Evolutionary conservation across 345 rosid species (phyloP).

Genomic region (Citrus cavaleriei): DNA sequence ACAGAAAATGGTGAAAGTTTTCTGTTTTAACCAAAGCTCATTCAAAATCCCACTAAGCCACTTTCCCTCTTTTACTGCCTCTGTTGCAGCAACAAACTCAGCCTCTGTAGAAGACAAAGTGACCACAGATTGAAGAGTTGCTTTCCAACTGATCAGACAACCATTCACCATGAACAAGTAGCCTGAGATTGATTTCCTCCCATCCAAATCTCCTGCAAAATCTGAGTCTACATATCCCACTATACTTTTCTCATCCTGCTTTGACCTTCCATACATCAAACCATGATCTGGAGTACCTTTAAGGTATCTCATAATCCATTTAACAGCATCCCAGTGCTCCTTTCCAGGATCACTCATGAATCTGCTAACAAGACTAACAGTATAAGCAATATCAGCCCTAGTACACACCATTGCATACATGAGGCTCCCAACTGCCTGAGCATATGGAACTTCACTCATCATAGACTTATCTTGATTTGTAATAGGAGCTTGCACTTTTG

Average conservation of each 20-base stretch:
- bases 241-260: not conserved
- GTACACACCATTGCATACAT: too few relatives aligned
- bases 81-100: not conserved
- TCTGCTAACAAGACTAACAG: too few relatives aligned
- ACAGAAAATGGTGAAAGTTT: too few relatives aligned
- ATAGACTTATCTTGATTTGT: not conserved
- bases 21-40: too few relatives aligned
- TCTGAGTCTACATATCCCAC: not conserved
- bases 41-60: too few relatives aligned
- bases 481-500: accelerated
- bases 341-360: not conserved
- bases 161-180: not conserved
- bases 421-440: too few relatives aligned
- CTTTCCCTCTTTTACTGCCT: not conserved
- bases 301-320: not conserved
- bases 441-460: too few relatives aligned
- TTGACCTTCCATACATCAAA: not conserved
- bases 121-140: too few relatives aligned
- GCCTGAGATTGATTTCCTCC: not conserved
- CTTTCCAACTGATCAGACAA: too few relatives aligned
- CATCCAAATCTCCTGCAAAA: too few relatives aligned
- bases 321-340: not conserved
- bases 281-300: not conserved
- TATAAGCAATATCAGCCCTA: too few relatives aligned
- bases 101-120: too few relatives aligned